Evolutionary conservation across 441 rosid genomes (phyloP), one percentile per base, ranked within the genome.

Genomic region (Aquilaria agallochum): DNA sequence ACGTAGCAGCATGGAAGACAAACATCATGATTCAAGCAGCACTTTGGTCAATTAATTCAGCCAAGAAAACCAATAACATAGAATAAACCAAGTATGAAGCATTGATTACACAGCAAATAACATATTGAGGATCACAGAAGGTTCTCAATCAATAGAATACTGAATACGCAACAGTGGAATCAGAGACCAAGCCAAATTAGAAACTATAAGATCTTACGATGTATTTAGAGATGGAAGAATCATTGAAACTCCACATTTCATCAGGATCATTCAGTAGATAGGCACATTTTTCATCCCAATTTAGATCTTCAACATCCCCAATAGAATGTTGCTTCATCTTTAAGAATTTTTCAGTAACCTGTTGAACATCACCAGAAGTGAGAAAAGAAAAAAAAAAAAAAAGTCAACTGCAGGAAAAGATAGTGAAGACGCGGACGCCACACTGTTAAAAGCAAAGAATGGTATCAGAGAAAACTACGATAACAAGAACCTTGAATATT

Each of bases 241-340:
- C 97, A 76, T 87, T 86, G 72, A 81, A 90, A 70, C 77, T 88
- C 98, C 99, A 95, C 59, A 74, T 64, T 67, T 89, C 97, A 12
- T 53, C 60, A 53, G 97, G 83, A 74, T 90, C 97, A 46, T 70
- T 76, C 74, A 95, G 70, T 51, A 95, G 83, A 69, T 75, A 78
- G 53, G 72, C 65, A 74, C 90, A 89, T 78, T 90, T 90, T 59
- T 88, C 81, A 62, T 88, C 89, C 82, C 76, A 83, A 68, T 64
- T 84, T 54, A 70, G 60, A 69, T 85, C 86, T 73, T 72, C 75
- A 64, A 66, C 68, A 52, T 68, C 92, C 55, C 71, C 76, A 51
- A 73, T 72, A 11, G 88, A 76, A 57, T 77, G 79, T 59, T 78
- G 83, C 71, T 89, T 84, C 60, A 92, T 87, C 76, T 67, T 88